Percentiles rank a stretch among this genome's conserved stretches.
Evolutionary conservation across 306 rosid genomes (phyloP).

Genomic region (Quercus variabilis): DNA sequence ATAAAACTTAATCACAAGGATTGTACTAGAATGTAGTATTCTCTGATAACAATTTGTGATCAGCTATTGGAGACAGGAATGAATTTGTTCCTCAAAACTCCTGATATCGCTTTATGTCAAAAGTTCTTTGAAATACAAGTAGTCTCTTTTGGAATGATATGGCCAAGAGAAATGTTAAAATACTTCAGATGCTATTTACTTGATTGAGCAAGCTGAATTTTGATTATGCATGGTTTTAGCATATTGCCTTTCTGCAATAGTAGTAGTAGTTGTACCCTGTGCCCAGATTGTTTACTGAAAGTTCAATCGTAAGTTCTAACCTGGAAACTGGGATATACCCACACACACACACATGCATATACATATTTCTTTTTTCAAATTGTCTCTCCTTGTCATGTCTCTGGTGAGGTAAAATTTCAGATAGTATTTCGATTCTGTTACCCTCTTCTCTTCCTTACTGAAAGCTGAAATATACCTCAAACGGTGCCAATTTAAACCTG

Average conservation of each 20-base stretch:
- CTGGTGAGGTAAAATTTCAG: background rate
- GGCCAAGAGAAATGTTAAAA: background rate
- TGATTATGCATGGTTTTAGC: too few relatives aligned
- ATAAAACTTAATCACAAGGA: background rate
- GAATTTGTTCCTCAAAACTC: background rate
- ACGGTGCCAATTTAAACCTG: constrained; percentile 7
- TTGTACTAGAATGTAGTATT: background rate
- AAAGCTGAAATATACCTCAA: background rate
- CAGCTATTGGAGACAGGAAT: background rate
- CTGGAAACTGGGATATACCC: too few relatives aligned
- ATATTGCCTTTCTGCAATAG: background rate
- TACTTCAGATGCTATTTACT: background rate
- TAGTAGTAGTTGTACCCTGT: background rate
- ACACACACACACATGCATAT: too few relatives aligned
- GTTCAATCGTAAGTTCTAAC: too few relatives aligned
- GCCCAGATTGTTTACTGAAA: background rate
- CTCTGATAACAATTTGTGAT: background rate
- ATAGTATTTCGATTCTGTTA: background rate
- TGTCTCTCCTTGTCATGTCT: background rate
- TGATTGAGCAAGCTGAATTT: background rate
- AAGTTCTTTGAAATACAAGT: background rate
- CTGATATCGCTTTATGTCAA: background rate
- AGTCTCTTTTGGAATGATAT: background rate
- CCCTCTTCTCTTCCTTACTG: background rate
- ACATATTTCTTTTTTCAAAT: background rate